A percentile compares a stretch with the other conserved stretches of the same genome.
These are phyloP conservation scores for Geotrichum klebahnii DNA, from an alignment of 1,139 yeast species.

Conservation along the genomic window DNA sequence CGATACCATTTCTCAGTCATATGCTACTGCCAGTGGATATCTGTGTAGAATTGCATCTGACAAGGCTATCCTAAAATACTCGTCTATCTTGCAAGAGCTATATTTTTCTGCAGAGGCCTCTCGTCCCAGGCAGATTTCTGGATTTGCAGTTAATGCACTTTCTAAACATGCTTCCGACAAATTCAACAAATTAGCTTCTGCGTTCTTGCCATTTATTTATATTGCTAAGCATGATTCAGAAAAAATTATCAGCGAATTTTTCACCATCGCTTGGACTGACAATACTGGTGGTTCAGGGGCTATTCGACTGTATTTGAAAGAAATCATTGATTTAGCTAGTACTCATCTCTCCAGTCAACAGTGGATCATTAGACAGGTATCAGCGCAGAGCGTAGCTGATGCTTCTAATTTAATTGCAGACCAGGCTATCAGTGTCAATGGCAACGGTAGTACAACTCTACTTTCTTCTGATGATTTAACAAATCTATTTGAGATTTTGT, in stretches of 20 bases:
- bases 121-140: conserved; percentile 51
- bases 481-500: conserved; percentile 51
- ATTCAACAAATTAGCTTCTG: conserved; percentile 59
- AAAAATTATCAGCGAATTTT: conserved; percentile 46
- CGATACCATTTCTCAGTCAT: conserved; percentile 67
- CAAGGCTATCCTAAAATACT: conserved; percentile 54
- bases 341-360: conserved; percentile 49
- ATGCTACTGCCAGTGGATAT: conserved; percentile 79
- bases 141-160: conserved; percentile 61
- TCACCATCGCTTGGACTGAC: conserved; percentile 73
- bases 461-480: conserved; percentile 22
- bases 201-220: conserved; percentile 73
- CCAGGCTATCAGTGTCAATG: conserved; percentile 24
- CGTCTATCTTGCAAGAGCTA: conserved; percentile 48
- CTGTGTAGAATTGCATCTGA: conserved; percentile 60
- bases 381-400: conserved; percentile 66
- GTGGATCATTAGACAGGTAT: conserved; percentile 63
- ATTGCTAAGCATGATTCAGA: conserved; percentile 69
- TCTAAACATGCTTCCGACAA: conserved; percentile 67
- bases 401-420: conserved; percentile 45
- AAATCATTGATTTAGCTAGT: conserved; percentile 54
- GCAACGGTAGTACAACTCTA: conserved; percentile 37
- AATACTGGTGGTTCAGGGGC: conserved; percentile 72
- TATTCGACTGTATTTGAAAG: conserved; percentile 64
- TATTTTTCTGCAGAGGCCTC: conserved; percentile 58